phyloP scores from a whole-genome alignment of 345 rosid genomes.

The Dipteronia sinensis region DNA sequence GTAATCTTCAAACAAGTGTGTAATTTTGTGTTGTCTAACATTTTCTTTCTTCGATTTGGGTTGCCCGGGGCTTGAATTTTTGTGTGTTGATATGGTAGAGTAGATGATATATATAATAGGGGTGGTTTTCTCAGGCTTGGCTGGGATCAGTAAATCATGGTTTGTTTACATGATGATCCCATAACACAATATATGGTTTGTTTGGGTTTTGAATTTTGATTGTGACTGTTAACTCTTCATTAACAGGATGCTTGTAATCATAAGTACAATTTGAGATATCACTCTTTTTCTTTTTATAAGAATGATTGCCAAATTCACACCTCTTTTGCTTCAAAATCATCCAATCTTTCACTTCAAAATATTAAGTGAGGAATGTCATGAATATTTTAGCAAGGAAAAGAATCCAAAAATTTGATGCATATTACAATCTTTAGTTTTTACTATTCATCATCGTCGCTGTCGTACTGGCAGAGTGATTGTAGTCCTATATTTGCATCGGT shows the following conservation, averaged over 20 bases:
- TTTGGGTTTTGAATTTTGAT: conserved; percentile 5
- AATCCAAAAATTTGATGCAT: background rate
- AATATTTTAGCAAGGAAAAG: background rate
- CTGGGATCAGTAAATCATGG: conserved; percentile 25
- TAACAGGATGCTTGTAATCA: conserved; percentile 17
- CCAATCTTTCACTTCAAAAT: background rate
- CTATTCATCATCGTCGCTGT: conserved; percentile 67
- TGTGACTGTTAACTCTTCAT: conserved; percentile 28
- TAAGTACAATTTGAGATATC: background rate
- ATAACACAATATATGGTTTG: conserved; percentile 13
- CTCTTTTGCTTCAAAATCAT: background rate
- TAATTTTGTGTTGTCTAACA: background rate
- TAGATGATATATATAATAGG: background rate
- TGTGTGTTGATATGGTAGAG: conserved; percentile 10
- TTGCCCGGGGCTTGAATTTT: background rate
- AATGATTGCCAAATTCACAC: background rate
- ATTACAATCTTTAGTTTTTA: background rate
- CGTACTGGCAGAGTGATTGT: conserved; percentile 59
- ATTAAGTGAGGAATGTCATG: background rate
- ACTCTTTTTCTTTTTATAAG: too few species aligned
- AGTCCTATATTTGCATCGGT: conserved; percentile 37
- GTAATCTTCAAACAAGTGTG: conserved; percentile 19
- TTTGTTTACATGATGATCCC: conserved; percentile 25
- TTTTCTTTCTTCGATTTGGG: background rate
- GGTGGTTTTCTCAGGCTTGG: conserved; percentile 22